Base-by-base conservation (phyloP, 2,329 filamentous ascomycete species). In the Nothopassalora personata region DNA sequence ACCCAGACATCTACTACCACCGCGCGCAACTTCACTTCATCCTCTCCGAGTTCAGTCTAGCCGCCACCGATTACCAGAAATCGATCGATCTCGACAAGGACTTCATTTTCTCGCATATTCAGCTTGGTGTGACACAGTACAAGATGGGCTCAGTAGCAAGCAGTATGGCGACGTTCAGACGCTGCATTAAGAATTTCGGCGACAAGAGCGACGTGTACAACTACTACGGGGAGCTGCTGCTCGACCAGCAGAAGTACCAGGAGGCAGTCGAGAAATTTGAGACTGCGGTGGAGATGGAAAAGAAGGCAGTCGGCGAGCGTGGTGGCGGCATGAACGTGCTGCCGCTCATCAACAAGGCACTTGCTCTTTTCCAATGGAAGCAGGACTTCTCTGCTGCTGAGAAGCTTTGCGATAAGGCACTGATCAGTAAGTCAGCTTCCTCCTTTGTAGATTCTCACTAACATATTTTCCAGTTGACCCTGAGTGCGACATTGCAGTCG, bases 71-170 rank as follows among this genome's bases (percentile, higher is more conserved):
- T 79, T 99, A 99, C 80, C 94, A 99, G 76, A 97, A 96, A 79
- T 97, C 94, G 2, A 99, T 99, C 71, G 94, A 99, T 70, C 84
- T 99, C 31, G 94, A 99, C 80, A 84, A 86, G 68, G 87, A 90
- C 67, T 99, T 99, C 77, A 99, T 99, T 79, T 99, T 96, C 83
- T 97, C 93, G 7, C 94, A 99, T 79, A 99, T 99, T 71, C 94
- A 99, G 77, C 89, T 99, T 47, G 94, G 94, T 75, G 94, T 99
- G 54, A 99, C 94, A 53, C 94, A 99, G 78, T 99, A 99, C 82
- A 99, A 99, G 86, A 95, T 97, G 89, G 94, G 94, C 67, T 96
- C 91, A 31, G 89, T 99, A 59, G 94, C 94, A 7, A 97, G 92
- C 8, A 96, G 92, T 50, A 97, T 97, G 91, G 93, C 94, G 36